Evolutionary conservation across 306 rosid genomes (phyloP), one percentile per base, ranked within the genome.

Genomic region (Ormosia emarginata): DNA sequence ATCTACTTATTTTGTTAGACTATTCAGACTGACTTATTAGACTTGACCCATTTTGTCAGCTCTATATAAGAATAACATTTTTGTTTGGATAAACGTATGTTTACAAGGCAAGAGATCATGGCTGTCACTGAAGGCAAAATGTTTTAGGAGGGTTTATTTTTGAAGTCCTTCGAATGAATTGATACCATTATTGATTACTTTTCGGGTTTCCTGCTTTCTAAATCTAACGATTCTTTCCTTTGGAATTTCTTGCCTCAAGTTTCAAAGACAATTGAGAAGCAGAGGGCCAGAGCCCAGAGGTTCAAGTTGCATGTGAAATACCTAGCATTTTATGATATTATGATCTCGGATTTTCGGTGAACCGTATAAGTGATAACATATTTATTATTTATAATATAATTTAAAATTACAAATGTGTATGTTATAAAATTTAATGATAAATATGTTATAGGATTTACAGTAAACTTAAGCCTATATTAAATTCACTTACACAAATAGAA

Each of bases 161-260:
- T 65, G 0, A 74, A 30, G 40, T 81, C 69, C 34, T 64, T 34
- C 2, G 43, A 41, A 8, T 1, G 43, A 41, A 8, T 61, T 53
- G 36, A 65, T 15, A 8, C 24, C 34, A 71, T 71, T 59, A 8
- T 49, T 71, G 30, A 32, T 33, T 14, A 47, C 34, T 67, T 82
- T 53, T 67, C 61, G 30, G 1, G 17, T 40, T 75, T 75, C 41
- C 24, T 44, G 8, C 69, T 81, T 81, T 82, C 43, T 67, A 50
- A 75, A 75, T 67, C 36, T 67, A 67, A 67, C 59, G 69, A 74
- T 65, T 74, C 75, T 81, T 74, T 74, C 13, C 11, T 2, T 29
- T 74, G 55, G 57, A 74, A 74, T 24, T 30, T 74, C n/a, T 57
- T 74, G 68, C 69, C 13, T 39, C 30, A 75, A 75, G 68, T 30